Evolutionary conservation across 768 basidiomycete species (phyloP), one percentile per base, ranked within the genome.

Genomic region (Hygrocybe coccinea): DNA sequence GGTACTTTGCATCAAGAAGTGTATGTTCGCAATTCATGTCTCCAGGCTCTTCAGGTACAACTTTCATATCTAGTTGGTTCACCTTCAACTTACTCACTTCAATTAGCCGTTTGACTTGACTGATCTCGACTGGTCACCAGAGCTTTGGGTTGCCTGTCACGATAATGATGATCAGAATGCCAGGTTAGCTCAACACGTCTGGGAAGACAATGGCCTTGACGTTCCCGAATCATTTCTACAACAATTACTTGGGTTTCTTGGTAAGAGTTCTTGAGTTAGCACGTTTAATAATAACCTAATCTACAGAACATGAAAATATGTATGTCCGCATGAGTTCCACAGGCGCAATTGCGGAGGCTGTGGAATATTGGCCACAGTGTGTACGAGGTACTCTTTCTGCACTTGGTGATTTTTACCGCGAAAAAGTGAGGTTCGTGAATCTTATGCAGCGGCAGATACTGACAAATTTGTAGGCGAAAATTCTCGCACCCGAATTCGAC

Each of bases 171-270:
- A 93, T 62, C 91, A 95, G 64, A 97, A 95, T 61, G 84, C 84
- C 0, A 77, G 87, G 49, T 73, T 97, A 38, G 94, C 95, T 14
- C 73, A 74, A 21, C 83, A 86, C 58, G 71, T 91, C 9, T 98
- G 95, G 95, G 95, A 97, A 53, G 97, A 97, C 59, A 98, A 98
- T 59, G 95, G 91, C 3, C 69, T 97, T 36, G 92, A 97, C 63
- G 82, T 95, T 9, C 82, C 88, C 0, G 90, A 92, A 59, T 68
- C 68, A 5, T 80, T 83, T 69, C 67, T 91, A 0, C 65, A 68
- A 0, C 75, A 77, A 44, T 72, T 98, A 11, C 64, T 89, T 10
- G 67, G 66, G 0, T 90, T 83, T 62, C 76, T 97, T 15, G 87
- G 94, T 91, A 66, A 45, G 79, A 64, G 19, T 29, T 17, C 11